Evolutionary conservation across 345 rosid species (phyloP), one percentile per base, ranked within the genome.

Genomic region (Balakata baccata): DNA sequence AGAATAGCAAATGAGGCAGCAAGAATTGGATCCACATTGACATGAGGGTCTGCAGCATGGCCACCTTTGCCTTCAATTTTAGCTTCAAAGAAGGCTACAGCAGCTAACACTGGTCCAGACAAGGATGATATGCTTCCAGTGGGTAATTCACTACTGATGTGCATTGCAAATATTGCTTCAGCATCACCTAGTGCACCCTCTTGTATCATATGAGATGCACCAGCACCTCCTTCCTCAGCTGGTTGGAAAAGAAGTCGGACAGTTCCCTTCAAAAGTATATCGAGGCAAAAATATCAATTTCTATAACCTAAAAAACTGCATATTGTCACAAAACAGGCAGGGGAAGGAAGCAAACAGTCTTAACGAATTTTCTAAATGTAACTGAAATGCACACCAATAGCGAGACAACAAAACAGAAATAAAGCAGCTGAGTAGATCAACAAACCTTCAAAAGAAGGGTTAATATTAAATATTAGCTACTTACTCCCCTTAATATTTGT

Each of bases 181-280:
- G 97, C 84, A 41, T 90, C 87, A 78, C 97, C 95, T 60, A 94
- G 82, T 16, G 97, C 95, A 14, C 97, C 92, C n/a, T 92, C 95
- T 75, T 79, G 78, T 71, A 94, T 84, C 98, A 94, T 89, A 18
- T 77, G 81, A 64, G 81, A 81, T 37, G 97, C 98, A 81, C 98
- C 98, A 0, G 95, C 97, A 56, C 97, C 97, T 64, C 91, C 92
- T 78, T 94, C 97, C 81, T 94, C 97, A 7, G 95, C 98, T 14
- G 95, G 97, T 76, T 94, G 97, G 84, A 92, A 94, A 66, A 94
- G 84, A 73, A 92, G 91, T 75, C 93, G 83, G 73, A 92, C 90
- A 41, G 97, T 89, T 74, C 97, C 98, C 98, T 94, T 78, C 71
- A 75, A 74, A 23, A 62, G 37, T 70, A 75, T 56, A 62, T 34